A percentile compares a stretch with the other conserved stretches of the same genome.
These are phyloP conservation scores for Dichotomocladium elegans DNA, from an alignment of 371 early-diverging fungal genomes.

Conservation along the genomic window DNA sequence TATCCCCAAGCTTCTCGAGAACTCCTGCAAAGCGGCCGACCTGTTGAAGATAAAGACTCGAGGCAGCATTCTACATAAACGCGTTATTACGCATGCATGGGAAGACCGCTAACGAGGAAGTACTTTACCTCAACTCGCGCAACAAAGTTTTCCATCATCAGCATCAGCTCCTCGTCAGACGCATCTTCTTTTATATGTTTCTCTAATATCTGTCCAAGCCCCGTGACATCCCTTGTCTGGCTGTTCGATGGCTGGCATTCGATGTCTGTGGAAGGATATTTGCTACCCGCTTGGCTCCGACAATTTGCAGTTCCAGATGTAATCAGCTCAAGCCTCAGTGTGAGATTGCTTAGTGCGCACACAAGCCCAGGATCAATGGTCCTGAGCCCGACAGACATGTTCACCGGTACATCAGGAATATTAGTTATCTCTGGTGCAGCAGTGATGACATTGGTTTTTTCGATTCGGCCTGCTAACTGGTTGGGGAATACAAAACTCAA, in stretches of 20 bases:
- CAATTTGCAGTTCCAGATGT: slow-evolving; percentile 29
- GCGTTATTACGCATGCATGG: not conserved
- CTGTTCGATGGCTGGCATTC: slow-evolving; percentile 8
- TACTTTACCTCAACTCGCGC: slow-evolving; percentile 56
- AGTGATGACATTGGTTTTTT: slow-evolving; percentile 20
- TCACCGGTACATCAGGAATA: not conserved
- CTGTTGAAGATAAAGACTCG: slow-evolving; percentile 46
- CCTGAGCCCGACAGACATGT: too few relatives aligned
- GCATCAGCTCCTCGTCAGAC: slow-evolving; percentile 53
- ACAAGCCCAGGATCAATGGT: slow-evolving; percentile 35
- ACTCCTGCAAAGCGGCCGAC: slow-evolving; percentile 42
- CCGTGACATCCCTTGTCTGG: slow-evolving; percentile 14
- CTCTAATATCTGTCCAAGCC: slow-evolving; percentile 19
- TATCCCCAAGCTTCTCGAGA: slow-evolving; percentile 45
- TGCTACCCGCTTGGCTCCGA: slow-evolving; percentile 12
- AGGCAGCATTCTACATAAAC: slow-evolving; percentile 41
- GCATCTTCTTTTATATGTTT: slow-evolving; percentile 26
- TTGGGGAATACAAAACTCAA: slow-evolving; percentile 72
- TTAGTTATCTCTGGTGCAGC: not conserved
- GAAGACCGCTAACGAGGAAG: not conserved
- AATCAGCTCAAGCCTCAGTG: slow-evolving; percentile 38
- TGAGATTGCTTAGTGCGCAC: slow-evolving; percentile 31
- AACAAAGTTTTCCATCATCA: slow-evolving; percentile 57
- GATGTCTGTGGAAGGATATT: slow-evolving; percentile 6
- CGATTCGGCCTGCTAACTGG: slow-evolving; percentile 47